phyloP scores from a whole-genome alignment of 2,329 filamentous ascomycete genomes.

The Thielaviopsis punctulata region DNA sequence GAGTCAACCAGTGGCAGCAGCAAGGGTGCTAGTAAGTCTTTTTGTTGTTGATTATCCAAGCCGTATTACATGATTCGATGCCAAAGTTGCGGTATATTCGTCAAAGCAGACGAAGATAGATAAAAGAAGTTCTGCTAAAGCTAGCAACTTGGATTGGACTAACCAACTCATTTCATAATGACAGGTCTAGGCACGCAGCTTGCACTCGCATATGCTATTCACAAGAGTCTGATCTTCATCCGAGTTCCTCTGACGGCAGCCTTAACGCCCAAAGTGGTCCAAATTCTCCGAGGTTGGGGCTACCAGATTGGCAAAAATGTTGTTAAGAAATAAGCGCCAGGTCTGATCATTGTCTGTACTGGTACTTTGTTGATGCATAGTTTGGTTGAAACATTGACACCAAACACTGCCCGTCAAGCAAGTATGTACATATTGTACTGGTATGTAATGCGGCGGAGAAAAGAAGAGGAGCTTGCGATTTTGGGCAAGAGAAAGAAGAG shows the following conservation, averaged over 20 bases:
- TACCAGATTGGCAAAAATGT: conserved; percentile 78
- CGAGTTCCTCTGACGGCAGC: conserved; percentile 86
- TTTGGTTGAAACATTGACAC: neutral
- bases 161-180: neutral
- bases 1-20: neutral
- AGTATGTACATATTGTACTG: no score
- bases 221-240: conserved; percentile 95
- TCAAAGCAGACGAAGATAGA: no score
- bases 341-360: no score
- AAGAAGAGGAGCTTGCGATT: no score
- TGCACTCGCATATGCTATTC: conserved; percentile 84
- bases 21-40: conserved; percentile 50
- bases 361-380: neutral
- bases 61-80: neutral
- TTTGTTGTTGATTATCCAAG: neutral
- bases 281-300: conserved; percentile 69
- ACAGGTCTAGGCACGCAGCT: conserved; percentile 60
- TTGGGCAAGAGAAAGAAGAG: neutral
- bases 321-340: conserved; percentile 14
- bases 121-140: neutral
- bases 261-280: conserved; percentile 87
- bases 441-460: neutral
- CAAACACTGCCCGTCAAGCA: neutral
- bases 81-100: neutral
- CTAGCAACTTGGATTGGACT: neutral